Base-by-base conservation (phyloP, 176 grass and related monocot species). In the Tillandsia leiboldiana region DNA sequence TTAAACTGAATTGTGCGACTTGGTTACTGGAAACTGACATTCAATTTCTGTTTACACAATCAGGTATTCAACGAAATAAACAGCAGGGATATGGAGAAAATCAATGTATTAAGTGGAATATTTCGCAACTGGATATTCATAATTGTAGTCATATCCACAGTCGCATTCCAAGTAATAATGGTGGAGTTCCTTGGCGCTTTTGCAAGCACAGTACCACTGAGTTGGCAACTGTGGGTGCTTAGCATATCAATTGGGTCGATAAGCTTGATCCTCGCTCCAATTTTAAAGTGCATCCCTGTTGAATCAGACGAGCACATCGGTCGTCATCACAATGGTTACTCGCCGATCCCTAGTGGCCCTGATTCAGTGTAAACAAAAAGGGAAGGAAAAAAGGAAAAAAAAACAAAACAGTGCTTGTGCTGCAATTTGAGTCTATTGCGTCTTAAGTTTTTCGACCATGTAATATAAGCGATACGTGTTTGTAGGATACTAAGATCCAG, bases 21-120 rank as follows among this genome's bases (percentile, higher is more conserved):
- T n/a, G 12, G 18, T 20, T 59, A 18, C 54, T 59, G n/a, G 14
- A 59, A 59, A 42, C 7, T 42, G 33, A 42, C 33, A 42, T 42
- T 59, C 54, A 14, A 22, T 18, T 51, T 1, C 47, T 11, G 49
- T 8, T 10, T 1, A 7, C 7, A 50, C 12, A 11, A 48, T 6
- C 78, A 96, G 92, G 86, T 96, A 8, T 96, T 96, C 75, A 96
- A 96, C 68, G 92, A 96, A 82, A 87, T 96, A 47, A 96, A 91
- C 81, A 91, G 85, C 53, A 52, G 92, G 51, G 88, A 96, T 59
- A 96, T 91, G 83, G 92, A 96, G 81, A 89, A 96, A 86, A 89
- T 89, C 29, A 88, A 96, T 14, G 86, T 96, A 1, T 91, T 96
- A 69, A 67, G 72, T 12, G 88, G 92, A 51, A 91, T 96, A 1